These are phyloP conservation scores for Aegilops longissima DNA, from an alignment of 176 grass and related monocot genomes.

Conservation along the genomic window DNA sequence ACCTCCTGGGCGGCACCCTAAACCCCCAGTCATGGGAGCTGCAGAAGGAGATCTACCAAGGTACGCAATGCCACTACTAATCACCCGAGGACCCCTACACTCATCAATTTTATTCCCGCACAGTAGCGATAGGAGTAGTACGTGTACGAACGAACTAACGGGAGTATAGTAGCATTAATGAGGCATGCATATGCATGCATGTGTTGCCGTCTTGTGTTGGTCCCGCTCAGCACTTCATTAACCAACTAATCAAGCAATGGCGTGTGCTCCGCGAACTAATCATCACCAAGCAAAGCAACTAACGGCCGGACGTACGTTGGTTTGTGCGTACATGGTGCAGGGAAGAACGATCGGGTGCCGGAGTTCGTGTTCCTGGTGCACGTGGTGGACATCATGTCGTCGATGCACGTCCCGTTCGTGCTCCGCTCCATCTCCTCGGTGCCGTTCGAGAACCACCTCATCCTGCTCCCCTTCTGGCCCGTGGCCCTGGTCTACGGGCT, in stretches of 20 bases:
- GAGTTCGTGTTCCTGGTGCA: constrained; percentile 89
- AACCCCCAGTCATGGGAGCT: constrained; percentile 61
- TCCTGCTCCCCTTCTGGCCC: constrained; percentile 54
- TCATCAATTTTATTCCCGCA: background rate
- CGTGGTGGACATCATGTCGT: constrained; percentile 66
- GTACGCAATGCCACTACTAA: constrained; percentile 9
- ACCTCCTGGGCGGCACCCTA: constrained; percentile 59
- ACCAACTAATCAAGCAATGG: background rate
- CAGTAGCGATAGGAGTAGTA: background rate
- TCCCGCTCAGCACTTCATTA: background rate
- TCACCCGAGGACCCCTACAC: background rate
- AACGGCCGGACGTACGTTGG: no score
- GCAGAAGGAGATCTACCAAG: constrained; percentile 60
- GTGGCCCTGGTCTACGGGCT: constrained; percentile 56
- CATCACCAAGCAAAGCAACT: no score
- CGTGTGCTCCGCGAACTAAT: no score
- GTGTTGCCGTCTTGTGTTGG: background rate
- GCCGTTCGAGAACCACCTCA: constrained; percentile 41
- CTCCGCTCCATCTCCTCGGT: constrained; percentile 52
- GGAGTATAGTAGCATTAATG: background rate
- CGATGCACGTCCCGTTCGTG: constrained; percentile 76
- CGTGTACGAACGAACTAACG: background rate
- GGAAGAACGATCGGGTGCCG: constrained; percentile 50
- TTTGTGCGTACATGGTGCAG: background rate
- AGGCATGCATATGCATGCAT: background rate